These are phyloP conservation scores for Chionographis japonica DNA, from an alignment of 106 monocot species.

Conservation along the genomic window DNA sequence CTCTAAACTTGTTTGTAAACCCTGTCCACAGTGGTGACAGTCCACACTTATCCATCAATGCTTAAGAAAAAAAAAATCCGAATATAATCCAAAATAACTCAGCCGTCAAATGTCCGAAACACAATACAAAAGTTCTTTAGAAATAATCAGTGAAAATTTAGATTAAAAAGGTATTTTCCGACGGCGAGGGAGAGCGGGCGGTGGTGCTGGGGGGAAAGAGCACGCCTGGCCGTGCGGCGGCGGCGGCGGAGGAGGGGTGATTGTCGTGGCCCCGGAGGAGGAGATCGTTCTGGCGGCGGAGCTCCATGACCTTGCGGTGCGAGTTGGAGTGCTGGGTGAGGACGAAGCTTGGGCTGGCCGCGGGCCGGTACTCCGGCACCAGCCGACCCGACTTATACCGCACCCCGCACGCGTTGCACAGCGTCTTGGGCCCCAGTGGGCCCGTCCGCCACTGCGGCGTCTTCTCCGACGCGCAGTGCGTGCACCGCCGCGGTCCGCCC, in stretches of 20 bases:
- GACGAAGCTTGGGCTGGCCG: constrained; percentile 82
- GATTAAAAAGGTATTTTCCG: no score
- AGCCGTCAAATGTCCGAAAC: no score
- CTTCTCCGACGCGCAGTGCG: constrained; percentile 90
- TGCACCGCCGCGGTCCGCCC: constrained; percentile 59
- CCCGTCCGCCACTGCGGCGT: constrained; percentile 96
- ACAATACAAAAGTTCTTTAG: no score
- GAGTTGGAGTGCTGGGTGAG: constrained; percentile 94
- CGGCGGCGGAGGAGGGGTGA: constrained; percentile 9
- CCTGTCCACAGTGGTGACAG: no score
- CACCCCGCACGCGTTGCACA: constrained; percentile 93
- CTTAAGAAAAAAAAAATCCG: no score
- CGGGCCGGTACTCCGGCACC: constrained; percentile 84
- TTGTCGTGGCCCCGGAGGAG: constrained; percentile 31
- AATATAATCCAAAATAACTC: no score
- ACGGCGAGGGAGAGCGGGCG: no score
- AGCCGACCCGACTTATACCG: constrained; percentile 79
- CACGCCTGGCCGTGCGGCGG: constrained; percentile 28
- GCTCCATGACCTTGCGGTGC: constrained; percentile 90
- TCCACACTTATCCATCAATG: no score
- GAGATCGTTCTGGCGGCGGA: constrained; percentile 81
- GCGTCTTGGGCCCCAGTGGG: constrained; percentile 86
- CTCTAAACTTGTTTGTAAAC: no score
- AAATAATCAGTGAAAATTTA: no score
- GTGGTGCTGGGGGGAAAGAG: constrained; percentile 13